A percentile compares a stretch with the other conserved stretches of the same genome.
phyloP scores from a whole-genome alignment of 345 rosid genomes.

The Luvunga scandens region DNA sequence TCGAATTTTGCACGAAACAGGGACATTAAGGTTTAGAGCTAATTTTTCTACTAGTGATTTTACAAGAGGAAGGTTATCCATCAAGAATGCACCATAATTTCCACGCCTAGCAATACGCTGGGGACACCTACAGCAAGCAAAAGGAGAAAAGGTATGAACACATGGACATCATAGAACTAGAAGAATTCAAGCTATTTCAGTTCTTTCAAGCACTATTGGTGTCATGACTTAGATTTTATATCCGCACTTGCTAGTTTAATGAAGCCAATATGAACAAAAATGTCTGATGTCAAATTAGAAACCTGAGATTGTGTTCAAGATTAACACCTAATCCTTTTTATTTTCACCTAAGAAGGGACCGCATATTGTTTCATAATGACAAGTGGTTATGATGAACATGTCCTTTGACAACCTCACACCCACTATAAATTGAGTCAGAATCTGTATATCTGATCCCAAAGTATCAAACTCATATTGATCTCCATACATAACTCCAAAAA shows the following conservation, averaged over 20 bases:
- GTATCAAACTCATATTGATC: background rate
- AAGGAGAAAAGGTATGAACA: background rate
- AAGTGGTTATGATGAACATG: background rate
- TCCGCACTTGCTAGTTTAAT: background rate
- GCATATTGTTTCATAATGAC: background rate
- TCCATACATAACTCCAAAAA: no score
- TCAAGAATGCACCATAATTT: conserved; percentile 87
- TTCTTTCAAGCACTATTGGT: background rate
- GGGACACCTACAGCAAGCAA: conserved; percentile 62
- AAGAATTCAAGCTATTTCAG: background rate
- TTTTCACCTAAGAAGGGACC: background rate
- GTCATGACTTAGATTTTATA: background rate
- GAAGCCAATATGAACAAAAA: background rate
- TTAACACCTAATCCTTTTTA: background rate
- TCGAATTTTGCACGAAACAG: conserved; percentile 90
- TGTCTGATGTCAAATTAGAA: background rate
- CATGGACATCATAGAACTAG: background rate
- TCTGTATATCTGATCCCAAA: background rate
- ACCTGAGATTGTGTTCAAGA: background rate
- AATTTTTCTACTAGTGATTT: conserved; percentile 81
- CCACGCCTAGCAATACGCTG: conserved; percentile 92
- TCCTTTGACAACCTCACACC: background rate
- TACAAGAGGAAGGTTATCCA: conserved; percentile 92
- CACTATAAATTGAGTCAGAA: background rate
- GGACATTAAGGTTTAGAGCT: conserved; percentile 58